phyloP scores from a whole-genome alignment of 108 stramenopile species.

The Thalassiosira profunda region DNA sequence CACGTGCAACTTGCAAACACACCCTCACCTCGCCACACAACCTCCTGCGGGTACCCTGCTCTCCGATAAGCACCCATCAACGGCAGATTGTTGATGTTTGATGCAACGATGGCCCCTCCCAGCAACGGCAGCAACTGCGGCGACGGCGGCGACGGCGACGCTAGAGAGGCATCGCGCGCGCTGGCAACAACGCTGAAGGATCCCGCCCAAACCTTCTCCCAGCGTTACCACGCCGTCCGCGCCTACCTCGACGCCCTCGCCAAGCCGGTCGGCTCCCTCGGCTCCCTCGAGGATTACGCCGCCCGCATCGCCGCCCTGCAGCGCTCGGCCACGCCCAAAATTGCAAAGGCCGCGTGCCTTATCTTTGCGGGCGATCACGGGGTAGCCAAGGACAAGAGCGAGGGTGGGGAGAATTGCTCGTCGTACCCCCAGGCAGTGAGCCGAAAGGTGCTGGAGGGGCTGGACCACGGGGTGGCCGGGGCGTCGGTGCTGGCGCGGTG shows the following conservation, averaged over 20 bases:
- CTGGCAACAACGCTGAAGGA: conserved; percentile 22
- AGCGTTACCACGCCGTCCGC: conserved; percentile 56
- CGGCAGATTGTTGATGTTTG: too few relatives aligned
- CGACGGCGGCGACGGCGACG: background rate
- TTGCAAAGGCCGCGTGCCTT: conserved; percentile 44
- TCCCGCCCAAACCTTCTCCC: conserved; percentile 1
- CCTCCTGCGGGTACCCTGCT: too few relatives aligned
- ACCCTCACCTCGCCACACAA: too few relatives aligned
- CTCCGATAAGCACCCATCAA: too few relatives aligned
- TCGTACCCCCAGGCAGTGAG: conserved; percentile 78
- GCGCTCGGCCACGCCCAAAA: conserved; percentile 35
- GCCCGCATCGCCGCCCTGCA: conserved; percentile 67
- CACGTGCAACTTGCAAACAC: too few relatives aligned
- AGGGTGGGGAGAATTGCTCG: conserved; percentile 74
- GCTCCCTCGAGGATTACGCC: conserved; percentile 77
- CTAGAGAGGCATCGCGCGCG: background rate
- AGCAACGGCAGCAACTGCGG: background rate
- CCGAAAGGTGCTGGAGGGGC: conserved; percentile 53
- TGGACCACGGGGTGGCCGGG: conserved; percentile 65
- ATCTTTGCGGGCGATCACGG: conserved; percentile 90
- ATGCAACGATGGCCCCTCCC: too few relatives aligned
- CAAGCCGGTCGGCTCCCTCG: conserved; percentile 84
- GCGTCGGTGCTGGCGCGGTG: conserved; percentile 62
- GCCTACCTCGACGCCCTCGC: conserved; percentile 70
- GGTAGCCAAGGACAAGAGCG: conserved; percentile 46